Conservation (phyloP, 2,329 filamentous ascomycete species). For the Ascochyta pisi region DNA sequence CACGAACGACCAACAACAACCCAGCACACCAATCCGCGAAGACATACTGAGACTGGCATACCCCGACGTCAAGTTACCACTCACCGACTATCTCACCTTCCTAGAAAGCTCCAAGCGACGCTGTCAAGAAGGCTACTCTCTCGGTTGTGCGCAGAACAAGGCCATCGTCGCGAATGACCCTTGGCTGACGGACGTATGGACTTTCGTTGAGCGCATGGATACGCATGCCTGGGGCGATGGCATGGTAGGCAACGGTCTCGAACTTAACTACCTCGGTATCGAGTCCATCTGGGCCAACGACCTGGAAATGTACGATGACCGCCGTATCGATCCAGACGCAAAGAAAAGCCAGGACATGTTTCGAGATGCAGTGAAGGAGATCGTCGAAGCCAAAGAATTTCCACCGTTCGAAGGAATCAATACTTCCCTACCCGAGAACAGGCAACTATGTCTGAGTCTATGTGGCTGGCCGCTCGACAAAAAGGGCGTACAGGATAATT, state of each 20-base stretch:
- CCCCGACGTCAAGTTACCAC: conserved; percentile 41
- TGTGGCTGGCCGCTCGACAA: conserved; percentile 73
- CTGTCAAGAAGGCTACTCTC: conserved; percentile 63
- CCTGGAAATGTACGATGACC: conserved; percentile 61
- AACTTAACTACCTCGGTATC: conserved; percentile 79
- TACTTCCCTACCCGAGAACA: conserved; percentile 72
- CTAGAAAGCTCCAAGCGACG: conserved; percentile 57
- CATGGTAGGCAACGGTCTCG: conserved; percentile 73
- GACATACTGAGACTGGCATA: conserved; percentile 47
- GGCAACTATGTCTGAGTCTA: conserved; percentile 76
- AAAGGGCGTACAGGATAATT: conserved; percentile 58
- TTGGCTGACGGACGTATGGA: conserved; percentile 81
- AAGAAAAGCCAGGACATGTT: conserved; percentile 64
- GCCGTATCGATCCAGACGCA: conserved; percentile 46
- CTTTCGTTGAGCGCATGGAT: conserved; percentile 72
- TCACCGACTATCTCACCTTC: conserved; percentile 45
- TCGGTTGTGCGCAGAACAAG: conserved; percentile 70
- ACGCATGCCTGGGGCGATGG: conserved; percentile 69
- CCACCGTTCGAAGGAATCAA: conserved; percentile 67
- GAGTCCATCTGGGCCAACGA: conserved; percentile 74
- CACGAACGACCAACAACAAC: conserved; percentile 33
- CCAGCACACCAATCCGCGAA: conserved; percentile 47
- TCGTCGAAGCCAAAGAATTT: conserved; percentile 69
- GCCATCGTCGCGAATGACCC: conserved; percentile 73
- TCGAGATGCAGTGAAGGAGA: conserved; percentile 61